A percentile compares a stretch with the other conserved stretches of the same genome.
These are phyloP conservation scores for Cenchrus fungigraminus DNA, from an alignment of 176 grass and related monocot species.

Conservation along the genomic window DNA sequence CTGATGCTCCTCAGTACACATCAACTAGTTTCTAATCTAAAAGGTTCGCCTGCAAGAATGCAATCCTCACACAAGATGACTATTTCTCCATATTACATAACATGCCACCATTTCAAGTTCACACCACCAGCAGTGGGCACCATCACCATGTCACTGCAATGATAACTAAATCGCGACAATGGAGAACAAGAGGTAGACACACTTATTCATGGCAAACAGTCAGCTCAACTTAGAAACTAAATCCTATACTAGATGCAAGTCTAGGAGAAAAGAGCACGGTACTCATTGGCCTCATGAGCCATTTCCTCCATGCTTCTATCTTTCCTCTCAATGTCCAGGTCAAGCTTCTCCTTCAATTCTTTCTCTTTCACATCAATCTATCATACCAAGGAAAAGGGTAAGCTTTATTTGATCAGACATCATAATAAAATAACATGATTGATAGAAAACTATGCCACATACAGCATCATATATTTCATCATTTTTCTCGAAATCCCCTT, in stretches of 20 bases:
- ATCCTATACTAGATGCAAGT: slow-evolving; percentile 5
- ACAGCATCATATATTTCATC: slow-evolving; percentile 97
- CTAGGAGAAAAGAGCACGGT: slow-evolving; percentile 67
- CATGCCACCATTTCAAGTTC: slow-evolving; percentile 17
- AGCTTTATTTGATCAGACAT: slow-evolving; percentile 1
- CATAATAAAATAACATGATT: slow-evolving; percentile 1
- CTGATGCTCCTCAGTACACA: not conserved
- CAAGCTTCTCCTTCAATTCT: slow-evolving; percentile 91
- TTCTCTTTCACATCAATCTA: slow-evolving; percentile 82
- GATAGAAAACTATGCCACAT: slow-evolving; percentile 6
- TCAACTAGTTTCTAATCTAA: not conserved
- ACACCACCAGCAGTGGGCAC: not conserved
- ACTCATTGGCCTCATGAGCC: slow-evolving; percentile 68
- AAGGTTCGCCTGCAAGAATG: not conserved
- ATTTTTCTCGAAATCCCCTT: slow-evolving; percentile 88
- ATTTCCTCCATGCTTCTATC: slow-evolving; percentile 73
- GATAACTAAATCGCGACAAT: not conserved
- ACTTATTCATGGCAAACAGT: slow-evolving; percentile 6
- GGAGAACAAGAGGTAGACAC: not conserved
- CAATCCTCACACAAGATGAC: not conserved
- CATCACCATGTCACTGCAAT: not conserved
- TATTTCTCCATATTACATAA: not conserved
- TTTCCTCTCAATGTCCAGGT: slow-evolving; percentile 78
- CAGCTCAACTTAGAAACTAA: not conserved
- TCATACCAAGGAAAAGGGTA: slow-evolving; percentile 10